These are phyloP conservation scores for Peziza echinospora DNA, from an alignment of 495 filamentous ascomycete genomes.

Conservation along the genomic window DNA sequence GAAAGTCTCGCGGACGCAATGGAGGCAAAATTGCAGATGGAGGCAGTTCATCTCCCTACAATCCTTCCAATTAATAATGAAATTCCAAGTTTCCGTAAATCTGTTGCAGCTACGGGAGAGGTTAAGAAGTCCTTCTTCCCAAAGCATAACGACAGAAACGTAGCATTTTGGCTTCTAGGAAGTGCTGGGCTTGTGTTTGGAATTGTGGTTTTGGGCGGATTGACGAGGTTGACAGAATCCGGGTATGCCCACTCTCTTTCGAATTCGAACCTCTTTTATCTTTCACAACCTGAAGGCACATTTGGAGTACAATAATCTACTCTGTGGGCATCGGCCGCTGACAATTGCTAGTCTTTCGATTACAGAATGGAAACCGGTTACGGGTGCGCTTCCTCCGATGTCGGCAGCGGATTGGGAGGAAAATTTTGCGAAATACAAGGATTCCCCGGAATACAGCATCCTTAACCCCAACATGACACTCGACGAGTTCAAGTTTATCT, in stretches of 20 bases:
- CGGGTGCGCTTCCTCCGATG: conserved; percentile 72
- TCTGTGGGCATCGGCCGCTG: no score
- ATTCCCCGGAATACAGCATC: conserved; percentile 73
- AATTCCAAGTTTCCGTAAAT: no score
- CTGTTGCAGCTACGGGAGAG: no score
- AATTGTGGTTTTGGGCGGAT: conserved; percentile 82
- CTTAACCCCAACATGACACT: conserved; percentile 82
- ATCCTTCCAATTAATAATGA: no score
- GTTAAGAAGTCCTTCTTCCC: conserved; percentile 43
- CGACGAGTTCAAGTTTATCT: conserved; percentile 89
- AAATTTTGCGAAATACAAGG: conserved; percentile 77
- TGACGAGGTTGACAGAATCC: conserved; percentile 87
- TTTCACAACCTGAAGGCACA: neutral
- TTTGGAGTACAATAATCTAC: neutral
- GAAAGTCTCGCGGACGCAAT: neutral
- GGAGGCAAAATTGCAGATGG: neutral
- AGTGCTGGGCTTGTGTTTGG: conserved; percentile 87
- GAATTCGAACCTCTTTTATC: neutral
- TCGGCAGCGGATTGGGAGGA: conserved; percentile 59
- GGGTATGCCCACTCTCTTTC: no score
- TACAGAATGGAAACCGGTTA: conserved; percentile 97
- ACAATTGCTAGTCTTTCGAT: conserved; percentile 91
- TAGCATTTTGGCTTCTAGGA: conserved; percentile 81
- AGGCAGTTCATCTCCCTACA: no score
- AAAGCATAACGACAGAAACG: conserved; percentile 43